Base-by-base conservation (phyloP, 2,329 filamentous ascomycete genomes). In the Aspergillus sp. region DNA sequence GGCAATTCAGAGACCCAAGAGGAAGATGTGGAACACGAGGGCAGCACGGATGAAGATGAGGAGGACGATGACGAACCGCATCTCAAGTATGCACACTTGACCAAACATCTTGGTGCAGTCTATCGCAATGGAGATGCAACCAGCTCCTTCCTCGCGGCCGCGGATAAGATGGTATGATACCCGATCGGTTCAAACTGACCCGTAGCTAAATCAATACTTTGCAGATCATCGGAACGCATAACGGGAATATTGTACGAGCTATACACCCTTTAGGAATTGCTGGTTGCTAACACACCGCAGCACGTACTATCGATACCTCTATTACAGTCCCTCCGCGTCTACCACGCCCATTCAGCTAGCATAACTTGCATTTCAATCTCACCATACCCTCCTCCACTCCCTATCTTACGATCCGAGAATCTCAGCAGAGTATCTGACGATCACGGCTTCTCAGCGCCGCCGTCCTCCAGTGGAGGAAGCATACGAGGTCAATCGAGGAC, bases 91-190 rank as follows among this genome's bases (percentile, higher is more conserved):
- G 88, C 88, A 47, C 88, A 91, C 45, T 76, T 97, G 61, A 97
- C 94, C 6, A 87, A 86, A 55, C 87, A 88, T 64, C 76, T 99
- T 56, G 85, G 82, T 21, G 78, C 88, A 41, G 83, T 97, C 31
- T 99, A 99, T 76, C 87, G 91, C 53, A 96, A 96, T 76, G 92
- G 91, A 62, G 94, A 99, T 81, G 90, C 91, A 62, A 97, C 93
- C 21, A 97, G 92, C 72, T 80, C 89, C 7, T 96, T 96, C 69
- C 76, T 95, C 46, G 90, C 96, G 46, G 89, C 89, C 38, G 93
- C 93, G 48, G 93, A 99, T 78, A 97, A 97, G 78, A 96, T 97
- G 93, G 90, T 93, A 80, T 64, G 78, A 51, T 52, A 45, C 51
- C 38, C 32, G 31, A 47, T 43, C 47, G 14, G 46, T 46, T 46